phyloP scores from a whole-genome alignment of 2,329 filamentous ascomycete genomes.

The Calonectria multiphialidica region DNA sequence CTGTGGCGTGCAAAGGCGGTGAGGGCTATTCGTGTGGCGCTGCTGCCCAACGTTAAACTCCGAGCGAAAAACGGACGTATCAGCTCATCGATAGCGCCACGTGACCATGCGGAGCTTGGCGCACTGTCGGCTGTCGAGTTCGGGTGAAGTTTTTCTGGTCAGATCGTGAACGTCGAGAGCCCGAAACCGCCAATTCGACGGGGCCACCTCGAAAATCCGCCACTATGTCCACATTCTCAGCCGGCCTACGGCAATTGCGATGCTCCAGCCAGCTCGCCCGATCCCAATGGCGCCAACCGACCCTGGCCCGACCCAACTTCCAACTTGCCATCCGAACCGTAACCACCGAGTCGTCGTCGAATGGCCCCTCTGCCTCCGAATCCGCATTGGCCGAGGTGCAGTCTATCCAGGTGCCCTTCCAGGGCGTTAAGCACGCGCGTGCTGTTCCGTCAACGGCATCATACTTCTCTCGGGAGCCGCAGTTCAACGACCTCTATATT shows the following conservation, averaged over 20 bases:
- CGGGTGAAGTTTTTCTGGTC: slow-evolving; percentile 43
- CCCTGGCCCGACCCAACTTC: slow-evolving; percentile 38
- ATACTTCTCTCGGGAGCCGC: slow-evolving; percentile 91
- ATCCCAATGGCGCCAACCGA: slow-evolving; percentile 45
- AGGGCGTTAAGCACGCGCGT: slow-evolving; percentile 68
- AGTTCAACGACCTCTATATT: slow-evolving; percentile 88
- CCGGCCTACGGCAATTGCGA: slow-evolving; percentile 51
- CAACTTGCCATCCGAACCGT: slow-evolving; percentile 44
- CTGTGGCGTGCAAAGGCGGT: slow-evolving; percentile 33
- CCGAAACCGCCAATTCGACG: slow-evolving; percentile 39
- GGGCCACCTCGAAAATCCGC: slow-evolving; percentile 38
- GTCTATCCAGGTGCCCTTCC: slow-evolving; percentile 45
- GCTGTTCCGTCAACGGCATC: slow-evolving; percentile 87
- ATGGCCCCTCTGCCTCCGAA: slow-evolving; percentile 25
- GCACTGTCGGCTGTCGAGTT: slow-evolving; percentile 27
- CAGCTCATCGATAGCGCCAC: slow-evolving; percentile 34
- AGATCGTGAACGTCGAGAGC: slow-evolving; percentile 35
- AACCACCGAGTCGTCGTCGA: slow-evolving; percentile 38
- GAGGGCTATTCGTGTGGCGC: slow-evolving; percentile 28
- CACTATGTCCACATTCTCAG: slow-evolving; percentile 51
- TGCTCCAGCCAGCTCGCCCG: slow-evolving; percentile 47
- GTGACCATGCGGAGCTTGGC: slow-evolving; percentile 38
- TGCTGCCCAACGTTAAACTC: background rate
- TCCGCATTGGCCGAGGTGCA: slow-evolving; percentile 32
- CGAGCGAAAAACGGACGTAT: background rate